Conservation (phyloP, 352 stramenopile species). For the Phytophthora boehmeriae region DNA sequence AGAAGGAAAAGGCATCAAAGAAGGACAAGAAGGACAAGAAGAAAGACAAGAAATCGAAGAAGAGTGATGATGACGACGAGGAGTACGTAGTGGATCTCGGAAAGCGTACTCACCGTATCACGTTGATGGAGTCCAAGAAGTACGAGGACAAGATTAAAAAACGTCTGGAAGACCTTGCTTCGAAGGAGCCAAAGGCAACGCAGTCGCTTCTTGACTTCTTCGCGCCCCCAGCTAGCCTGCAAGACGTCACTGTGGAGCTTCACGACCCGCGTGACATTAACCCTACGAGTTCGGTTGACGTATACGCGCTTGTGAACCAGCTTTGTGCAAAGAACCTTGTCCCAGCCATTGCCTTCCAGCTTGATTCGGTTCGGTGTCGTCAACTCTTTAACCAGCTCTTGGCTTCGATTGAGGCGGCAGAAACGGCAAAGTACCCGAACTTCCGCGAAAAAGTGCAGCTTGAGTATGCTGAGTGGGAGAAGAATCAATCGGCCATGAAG, state of each 20-base stretch:
- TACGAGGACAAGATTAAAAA: slow-evolving; percentile 97
- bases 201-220: slow-evolving; percentile 85
- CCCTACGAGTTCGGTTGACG: slow-evolving; percentile 63
- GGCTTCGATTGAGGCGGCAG: slow-evolving; percentile 71
- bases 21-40: slow-evolving; percentile 73
- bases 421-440: slow-evolving; percentile 78
- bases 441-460: slow-evolving; percentile 94
- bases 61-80: slow-evolving; percentile 71
- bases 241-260: slow-evolving; percentile 61
- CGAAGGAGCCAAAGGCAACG: slow-evolving; percentile 90
- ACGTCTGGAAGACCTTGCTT: slow-evolving; percentile 87
- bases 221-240: slow-evolving; percentile 64
- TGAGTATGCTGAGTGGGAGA: slow-evolving; percentile 90
- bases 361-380: slow-evolving; percentile 88
- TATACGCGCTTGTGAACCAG: slow-evolving; percentile 75
- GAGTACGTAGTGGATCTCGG: slow-evolving; percentile 72
- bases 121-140: slow-evolving; percentile 96
- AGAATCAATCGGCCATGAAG: slow-evolving; percentile 90
- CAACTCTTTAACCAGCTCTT: slow-evolving; percentile 87
- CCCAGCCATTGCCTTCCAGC: slow-evolving; percentile 88
- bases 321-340: slow-evolving; percentile 65
- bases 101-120: slow-evolving; percentile 93
- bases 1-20: slow-evolving; percentile 58
- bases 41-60: slow-evolving; percentile 67
- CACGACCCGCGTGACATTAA: slow-evolving; percentile 55